Base-by-base conservation (phyloP, 1,284 basidiomycete species). In the Tilletia walkeri region DNA sequence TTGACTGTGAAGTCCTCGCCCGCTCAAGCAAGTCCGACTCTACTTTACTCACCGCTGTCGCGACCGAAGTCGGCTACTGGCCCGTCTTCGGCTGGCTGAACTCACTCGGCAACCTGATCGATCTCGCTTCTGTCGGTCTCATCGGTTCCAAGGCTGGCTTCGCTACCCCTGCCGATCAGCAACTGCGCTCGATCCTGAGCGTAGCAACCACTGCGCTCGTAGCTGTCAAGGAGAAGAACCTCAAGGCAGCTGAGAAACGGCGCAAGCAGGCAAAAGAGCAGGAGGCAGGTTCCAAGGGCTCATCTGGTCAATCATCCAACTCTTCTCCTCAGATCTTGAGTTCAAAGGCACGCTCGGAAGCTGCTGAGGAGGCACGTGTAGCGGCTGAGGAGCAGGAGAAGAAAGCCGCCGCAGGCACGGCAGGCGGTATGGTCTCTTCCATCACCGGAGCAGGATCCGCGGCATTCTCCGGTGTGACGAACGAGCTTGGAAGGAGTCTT, bases 91-190 rank as follows among this genome's bases (percentile, higher is more conserved):
- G 90, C 4, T 93, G 95, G 86, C 85, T 96, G 69, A 91, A 91
- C 78, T 93, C 91, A 0, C 84, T 95, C 79, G 93, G 90, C 82
- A 91, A 89, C 73, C 85, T 98, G 70, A 89, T 98, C 72, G 95
- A 99, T 81, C 87, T 99, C n/a, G 94, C 93, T 0, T 91, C 91
- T 69, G 89, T 95, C 48, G 94, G 95, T 6, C 82, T 99, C 30
- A 97, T 97, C 76, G 95, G 95, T 0, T 94, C 95, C 82, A 98
- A 98, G 86, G 94, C 92, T 41, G 94, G 95, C 16, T 87, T 98
- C 75, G 91, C 90, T 65, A 90, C 88, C 10, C 90, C 94, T 0
- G 86, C 94, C n/a, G 87, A 90, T 47, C 90, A 93, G 53, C 94
- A 98, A 84, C 86, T 97, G 49, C 91, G 91, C 75, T 88, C 83